Base-by-base conservation (phyloP, 768 basidiomycete species). In the Termitomyces sp. region DNA sequence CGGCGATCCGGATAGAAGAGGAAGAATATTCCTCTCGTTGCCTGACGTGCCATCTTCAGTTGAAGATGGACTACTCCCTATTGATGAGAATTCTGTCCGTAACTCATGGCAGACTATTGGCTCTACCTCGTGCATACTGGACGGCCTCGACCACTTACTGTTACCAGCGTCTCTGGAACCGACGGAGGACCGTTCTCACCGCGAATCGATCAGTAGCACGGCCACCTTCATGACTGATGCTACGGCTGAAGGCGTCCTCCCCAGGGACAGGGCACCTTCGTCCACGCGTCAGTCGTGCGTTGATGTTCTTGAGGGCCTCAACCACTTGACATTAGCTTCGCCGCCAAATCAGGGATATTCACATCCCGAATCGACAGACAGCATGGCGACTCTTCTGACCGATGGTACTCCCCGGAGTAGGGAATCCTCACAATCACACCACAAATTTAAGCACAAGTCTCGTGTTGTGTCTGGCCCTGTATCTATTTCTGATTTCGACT, bases 211-310 rank as follows among this genome's bases (percentile, higher is more conserved):
- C 50, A 76, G 74, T 46, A 86, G 83, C 60, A 68, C 86, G 50
- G 77, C 78, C 28, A 84, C 85, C 0, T 68, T 84, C 57, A 73
- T 81, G 72, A 83, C 84, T 0, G 78, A 78, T 35, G 70, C 73
- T 41, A 85, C 85, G 4, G 78, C 78, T 1, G 82, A 87, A 30
- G 85, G 80, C 11, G 70, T 86, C 48, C 72, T 85, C 54, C 78
- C 80, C 9, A 75, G 71, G 43, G 59, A 56, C 33, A 57, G 57
- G 60, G 33, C 46, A 31, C 38, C 14, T 21, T 49, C 33, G 14
- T 12, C 31, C 8, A 49, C 21, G 14, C 48, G 48, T n/a, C 48
- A 49, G 33, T 49, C 48, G 48, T 49, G 8, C 33, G 21, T 79
- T 1, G 81, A 87, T 30, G 75, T 75, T 42, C 58, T 79, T 7